Evolutionary conservation across 805 yeast genomes (phyloP), one percentile per base, ranked within the genome.

Genomic region (Kluyveromyces siamensis): DNA sequence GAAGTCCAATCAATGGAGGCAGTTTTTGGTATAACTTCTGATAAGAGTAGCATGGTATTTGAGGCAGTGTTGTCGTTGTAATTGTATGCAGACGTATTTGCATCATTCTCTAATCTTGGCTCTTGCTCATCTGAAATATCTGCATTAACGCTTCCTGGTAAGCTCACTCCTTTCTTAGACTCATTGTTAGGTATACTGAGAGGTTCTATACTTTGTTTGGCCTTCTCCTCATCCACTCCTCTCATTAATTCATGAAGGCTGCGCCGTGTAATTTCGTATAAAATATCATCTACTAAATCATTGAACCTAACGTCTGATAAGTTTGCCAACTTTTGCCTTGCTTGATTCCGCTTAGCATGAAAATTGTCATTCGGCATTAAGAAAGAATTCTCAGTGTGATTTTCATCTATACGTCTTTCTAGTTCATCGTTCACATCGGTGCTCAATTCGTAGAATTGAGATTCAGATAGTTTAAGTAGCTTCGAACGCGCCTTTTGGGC

Each of bases 401-500:
- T 72, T 55, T 81, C 83, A 54, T 72, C 78, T 40, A 77, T 75
- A 53, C 99, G 76, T 60, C 99, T 78, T 58, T 80, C 80, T 51
- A 93, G 71, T 66, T 93, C 99, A 67, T 93, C 99, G 63, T 81
- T 85, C 11, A 93, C 97, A 65, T 93, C 99, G 2, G 96, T 89
- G 55, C 95, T 80, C 50, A 93, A 77, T 65, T 93, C 99, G 52
- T 77, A 75, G 62, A 93, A 89, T 67, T 95, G 99, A 8, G 83
- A 79, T 30, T 76, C 72, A 2, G 96, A 83, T 48, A 95, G 75
- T 60, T 87, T 88, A 52, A 84, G 74, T 44, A 91, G 74, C 66
- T 91, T 89, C 54, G 85, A 88, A 55, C 96, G 75, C 2, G 96
- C 96, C 61, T 87, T 81, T 38, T 79, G 80, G 6, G 90, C 90